These are phyloP conservation scores for Secale cereale DNA, from an alignment of 176 grass and related monocot species.

Conservation along the genomic window DNA sequence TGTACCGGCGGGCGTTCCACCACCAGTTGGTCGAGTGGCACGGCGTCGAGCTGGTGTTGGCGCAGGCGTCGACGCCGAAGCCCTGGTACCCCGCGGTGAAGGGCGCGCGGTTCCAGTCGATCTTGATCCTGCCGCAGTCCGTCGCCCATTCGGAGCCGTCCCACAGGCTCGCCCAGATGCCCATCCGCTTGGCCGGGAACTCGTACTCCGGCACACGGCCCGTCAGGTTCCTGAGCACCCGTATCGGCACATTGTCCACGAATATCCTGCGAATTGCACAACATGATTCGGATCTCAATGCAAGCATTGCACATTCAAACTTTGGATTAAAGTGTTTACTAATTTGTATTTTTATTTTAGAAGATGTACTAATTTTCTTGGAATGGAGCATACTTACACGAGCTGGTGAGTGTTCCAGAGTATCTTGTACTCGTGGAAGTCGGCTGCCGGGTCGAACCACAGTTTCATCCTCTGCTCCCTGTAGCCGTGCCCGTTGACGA, in stretches of 20 bases:
- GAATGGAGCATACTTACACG: conserved; percentile 13
- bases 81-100: conserved; percentile 48
- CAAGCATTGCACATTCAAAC: neutral
- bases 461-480: conserved; percentile 43
- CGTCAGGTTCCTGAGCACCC: conserved; percentile 53
- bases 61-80: conserved; percentile 46
- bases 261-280: conserved; percentile 42
- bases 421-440: conserved; percentile 66
- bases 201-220: neutral
- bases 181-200: conserved; percentile 58
- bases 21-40: conserved; percentile 35
- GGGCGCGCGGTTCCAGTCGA: conserved; percentile 50
- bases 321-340: no score
- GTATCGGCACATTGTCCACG: conserved; percentile 51
- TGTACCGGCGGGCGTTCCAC: conserved; percentile 53
- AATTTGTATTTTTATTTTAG: no score
- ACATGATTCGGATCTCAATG: neutral
- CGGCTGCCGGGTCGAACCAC: conserved; percentile 68
- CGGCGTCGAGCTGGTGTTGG: neutral
- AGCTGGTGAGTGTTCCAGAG: conserved; percentile 70
- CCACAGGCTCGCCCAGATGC: conserved; percentile 52
- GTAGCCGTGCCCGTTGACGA: conserved; percentile 41
- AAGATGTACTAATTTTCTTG: no score
- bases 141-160: conserved; percentile 69
- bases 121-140: conserved; percentile 44